These are phyloP conservation scores for Pseudogymnoascus pannorum DNA, from an alignment of 2,329 filamentous ascomycete species.

Conservation along the genomic window DNA sequence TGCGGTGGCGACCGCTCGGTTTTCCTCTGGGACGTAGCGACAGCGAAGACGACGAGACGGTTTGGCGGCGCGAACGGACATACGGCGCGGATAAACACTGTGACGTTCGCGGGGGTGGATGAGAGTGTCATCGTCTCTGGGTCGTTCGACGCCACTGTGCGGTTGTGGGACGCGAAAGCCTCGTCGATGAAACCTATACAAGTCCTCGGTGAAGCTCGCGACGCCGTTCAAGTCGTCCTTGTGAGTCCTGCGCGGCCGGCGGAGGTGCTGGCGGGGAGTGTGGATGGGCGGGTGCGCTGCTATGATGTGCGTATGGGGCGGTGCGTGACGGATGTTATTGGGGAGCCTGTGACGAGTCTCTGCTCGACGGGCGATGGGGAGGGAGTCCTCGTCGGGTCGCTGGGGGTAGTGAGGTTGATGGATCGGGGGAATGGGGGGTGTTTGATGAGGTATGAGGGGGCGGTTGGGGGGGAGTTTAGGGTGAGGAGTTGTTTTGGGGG, in stretches of 20 bases:
- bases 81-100: slow-evolving; percentile 60
- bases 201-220: slow-evolving; percentile 63
- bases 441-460: slow-evolving; percentile 61
- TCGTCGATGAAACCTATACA: slow-evolving; percentile 58
- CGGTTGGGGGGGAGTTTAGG: slow-evolving; percentile 33
- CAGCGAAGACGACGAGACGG: slow-evolving; percentile 67
- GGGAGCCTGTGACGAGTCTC: slow-evolving; percentile 68
- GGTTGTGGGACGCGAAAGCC: slow-evolving; percentile 64
- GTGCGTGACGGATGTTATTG: slow-evolving; percentile 63
- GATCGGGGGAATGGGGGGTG: slow-evolving; percentile 69
- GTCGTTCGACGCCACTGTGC: slow-evolving; percentile 68
- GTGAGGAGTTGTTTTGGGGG: slow-evolving; percentile 51
- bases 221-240: slow-evolving; percentile 44
- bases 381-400: slow-evolving; percentile 63
- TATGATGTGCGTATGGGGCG: slow-evolving; percentile 79
- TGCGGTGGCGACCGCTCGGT: slow-evolving; percentile 83
- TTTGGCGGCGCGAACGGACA: slow-evolving; percentile 52
- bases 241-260: slow-evolving; percentile 3
- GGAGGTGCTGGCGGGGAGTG: slow-evolving; percentile 66
- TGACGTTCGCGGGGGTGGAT: slow-evolving; percentile 68
- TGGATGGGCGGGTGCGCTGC: slow-evolving; percentile 72
- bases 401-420: slow-evolving; percentile 72
- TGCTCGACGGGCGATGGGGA: slow-evolving; percentile 63
- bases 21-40: slow-evolving; percentile 90
- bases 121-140: slow-evolving; percentile 67